phyloP scores from a whole-genome alignment of 164 flowering plant species.

The Hamamelis virginiana region DNA sequence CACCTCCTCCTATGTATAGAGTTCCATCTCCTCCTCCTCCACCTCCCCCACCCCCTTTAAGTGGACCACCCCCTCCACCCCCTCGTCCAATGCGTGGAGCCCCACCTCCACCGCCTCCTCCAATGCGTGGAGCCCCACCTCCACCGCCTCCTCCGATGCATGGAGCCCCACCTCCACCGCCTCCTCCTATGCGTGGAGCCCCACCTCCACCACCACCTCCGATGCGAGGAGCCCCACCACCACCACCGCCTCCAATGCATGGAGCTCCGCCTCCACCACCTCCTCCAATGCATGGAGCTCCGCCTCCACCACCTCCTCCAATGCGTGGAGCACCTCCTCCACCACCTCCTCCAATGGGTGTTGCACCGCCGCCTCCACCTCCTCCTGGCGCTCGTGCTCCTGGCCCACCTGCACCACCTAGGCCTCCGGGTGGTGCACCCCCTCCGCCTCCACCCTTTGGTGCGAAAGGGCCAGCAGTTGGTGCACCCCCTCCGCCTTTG shows the following conservation, averaged over 20 bases:
- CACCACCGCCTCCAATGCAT: slow-evolving; percentile 6
- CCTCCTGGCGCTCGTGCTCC: slow-evolving; percentile 40
- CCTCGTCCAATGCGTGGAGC: slow-evolving; percentile 21
- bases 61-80: slow-evolving; percentile 25
- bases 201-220: slow-evolving; percentile 42
- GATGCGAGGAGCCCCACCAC: slow-evolving; percentile 13
- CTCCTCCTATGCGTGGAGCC: slow-evolving; percentile 29
- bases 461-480: slow-evolving; percentile 32
- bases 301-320: slow-evolving; percentile 42
- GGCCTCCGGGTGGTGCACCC: slow-evolving; percentile 52
- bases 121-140: slow-evolving; percentile 25
- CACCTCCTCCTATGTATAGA: slow-evolving; percentile 16
- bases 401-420: slow-evolving; percentile 50
- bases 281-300: slow-evolving; percentile 25
- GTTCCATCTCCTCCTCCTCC: slow-evolving; percentile 31
- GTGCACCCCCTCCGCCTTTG: slow-evolving; percentile 24
- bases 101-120: slow-evolving; percentile 36
- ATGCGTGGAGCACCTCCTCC: slow-evolving; percentile 34
- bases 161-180: slow-evolving; percentile 32
- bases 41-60: slow-evolving; percentile 27
- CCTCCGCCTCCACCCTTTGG: slow-evolving; percentile 75
- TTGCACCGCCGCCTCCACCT: slow-evolving; percentile 33
- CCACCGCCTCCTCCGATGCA: slow-evolving; percentile 34
- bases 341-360: slow-evolving; percentile 33
- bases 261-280: slow-evolving; percentile 23